Conservation (phyloP, 1,139 yeast genomes). For the Taphrina populina region DNA sequence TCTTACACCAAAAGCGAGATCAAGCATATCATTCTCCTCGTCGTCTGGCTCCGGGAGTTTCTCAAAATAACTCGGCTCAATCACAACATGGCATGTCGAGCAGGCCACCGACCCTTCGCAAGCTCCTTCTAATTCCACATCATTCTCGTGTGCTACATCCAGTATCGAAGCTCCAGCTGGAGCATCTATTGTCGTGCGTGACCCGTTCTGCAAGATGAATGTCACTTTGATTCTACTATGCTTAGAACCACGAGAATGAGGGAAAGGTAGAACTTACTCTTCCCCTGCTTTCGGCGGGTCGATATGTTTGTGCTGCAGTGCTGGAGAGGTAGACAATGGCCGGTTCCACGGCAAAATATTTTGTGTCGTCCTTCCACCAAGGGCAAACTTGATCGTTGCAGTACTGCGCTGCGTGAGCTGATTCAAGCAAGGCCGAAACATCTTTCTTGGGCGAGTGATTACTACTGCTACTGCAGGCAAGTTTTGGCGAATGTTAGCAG, state of each 20-base stretch:
- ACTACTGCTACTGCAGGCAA: too few species aligned
- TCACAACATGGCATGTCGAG: conserved; percentile 93
- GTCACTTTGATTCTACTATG: conserved; percentile 60
- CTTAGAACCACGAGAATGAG: background rate
- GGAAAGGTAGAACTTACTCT: conserved; percentile 48
- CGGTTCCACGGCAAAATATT: background rate
- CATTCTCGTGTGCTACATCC: conserved; percentile 92
- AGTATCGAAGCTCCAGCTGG: conserved; percentile 88
- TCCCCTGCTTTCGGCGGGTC: conserved; percentile 92
- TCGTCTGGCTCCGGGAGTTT: conserved; percentile 91
- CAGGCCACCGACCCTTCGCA: conserved; percentile 99
- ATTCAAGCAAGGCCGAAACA: background rate
- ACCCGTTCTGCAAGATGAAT: conserved; percentile 88
- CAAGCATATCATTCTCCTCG: conserved; percentile 97
- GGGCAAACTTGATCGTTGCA: background rate
- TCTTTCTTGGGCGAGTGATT: background rate
- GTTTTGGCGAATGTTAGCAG: background rate
- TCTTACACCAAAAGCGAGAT: conserved; percentile 79
- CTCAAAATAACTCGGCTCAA: conserved; percentile 92
- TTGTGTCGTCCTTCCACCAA: background rate
- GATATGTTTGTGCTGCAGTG: conserved; percentile 70
- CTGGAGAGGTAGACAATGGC: conserved; percentile 36
- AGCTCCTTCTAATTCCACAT: conserved; percentile 93
- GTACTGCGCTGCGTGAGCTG: background rate
- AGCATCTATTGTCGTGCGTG: conserved; percentile 75